Evolutionary conservation across 1,284 basidiomycete genomes (phyloP).

Genomic region (Kalmanozyma brasiliensis): DNA sequence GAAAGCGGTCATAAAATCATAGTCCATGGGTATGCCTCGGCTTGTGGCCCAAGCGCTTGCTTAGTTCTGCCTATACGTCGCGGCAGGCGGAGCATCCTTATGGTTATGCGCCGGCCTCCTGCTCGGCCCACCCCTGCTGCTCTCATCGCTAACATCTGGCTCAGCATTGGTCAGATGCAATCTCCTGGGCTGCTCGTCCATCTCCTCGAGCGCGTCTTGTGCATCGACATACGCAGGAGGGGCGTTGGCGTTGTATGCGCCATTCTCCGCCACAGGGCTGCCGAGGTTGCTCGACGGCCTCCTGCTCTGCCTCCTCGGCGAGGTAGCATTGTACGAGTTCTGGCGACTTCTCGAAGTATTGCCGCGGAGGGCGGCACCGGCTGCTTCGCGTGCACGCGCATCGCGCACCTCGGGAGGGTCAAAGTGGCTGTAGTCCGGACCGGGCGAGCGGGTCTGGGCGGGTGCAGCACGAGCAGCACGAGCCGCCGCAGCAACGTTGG

Average conservation of each 20-base stretch:
- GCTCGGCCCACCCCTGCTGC: constrained; percentile 26
- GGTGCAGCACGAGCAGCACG: constrained; percentile 2
- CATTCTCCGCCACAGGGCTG: constrained; percentile 25
- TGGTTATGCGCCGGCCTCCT: constrained; percentile 27
- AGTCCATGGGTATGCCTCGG: too few species aligned
- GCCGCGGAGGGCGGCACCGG: constrained; percentile 32
- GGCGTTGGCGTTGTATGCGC: constrained; percentile 13
- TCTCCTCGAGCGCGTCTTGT: constrained; percentile 31
- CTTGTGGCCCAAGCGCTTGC: too few species aligned
- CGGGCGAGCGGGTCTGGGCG: constrained; percentile 24
- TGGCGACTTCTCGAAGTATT: constrained; percentile 24
- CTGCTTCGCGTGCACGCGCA: constrained; percentile 51
- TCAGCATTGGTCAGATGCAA: constrained; percentile 44
- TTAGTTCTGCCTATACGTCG: constrained; percentile 33
- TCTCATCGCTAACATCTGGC: constrained; percentile 33
- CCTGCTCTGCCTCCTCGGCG: constrained; percentile 26
- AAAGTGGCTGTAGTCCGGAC: constrained; percentile 57
- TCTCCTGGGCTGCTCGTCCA: constrained; percentile 26
- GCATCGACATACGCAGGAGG: constrained; percentile 50
- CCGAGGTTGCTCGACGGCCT: constrained; percentile 23
- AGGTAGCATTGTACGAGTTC: constrained; percentile 11
- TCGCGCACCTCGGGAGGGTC: constrained; percentile 61
- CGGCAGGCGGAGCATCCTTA: constrained; percentile 36
- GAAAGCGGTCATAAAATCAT: too few species aligned
- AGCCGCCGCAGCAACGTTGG: constrained; percentile 18